A percentile compares a stretch with the other conserved stretches of the same genome.
Conservation (phyloP, 2,329 filamentous ascomycete species). For the Talaromyces sp. region DNA sequence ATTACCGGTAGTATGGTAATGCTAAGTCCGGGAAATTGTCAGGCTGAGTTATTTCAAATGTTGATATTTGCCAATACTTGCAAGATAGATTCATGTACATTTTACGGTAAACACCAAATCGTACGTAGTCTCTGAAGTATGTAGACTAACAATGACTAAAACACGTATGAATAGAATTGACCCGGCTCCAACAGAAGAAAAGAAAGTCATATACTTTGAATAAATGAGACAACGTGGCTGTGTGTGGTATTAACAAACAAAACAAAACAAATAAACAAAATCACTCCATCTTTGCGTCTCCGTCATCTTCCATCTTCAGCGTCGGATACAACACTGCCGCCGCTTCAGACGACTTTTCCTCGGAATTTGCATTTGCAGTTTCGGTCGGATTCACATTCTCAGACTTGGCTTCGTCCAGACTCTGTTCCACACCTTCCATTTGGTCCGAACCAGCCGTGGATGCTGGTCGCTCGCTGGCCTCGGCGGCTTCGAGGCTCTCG, state of each 20-base stretch:
- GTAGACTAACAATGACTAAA: neutral
- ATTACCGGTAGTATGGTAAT: too few relatives aligned
- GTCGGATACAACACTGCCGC: conserved; percentile 17
- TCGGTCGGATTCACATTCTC: neutral
- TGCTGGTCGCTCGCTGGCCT: conserved; percentile 13
- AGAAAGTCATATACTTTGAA: neutral
- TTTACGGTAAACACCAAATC: neutral
- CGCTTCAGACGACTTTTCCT: neutral
- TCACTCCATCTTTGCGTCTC: conserved; percentile 13
- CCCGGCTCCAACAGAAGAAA: neutral
- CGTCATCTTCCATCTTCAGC: conserved; percentile 14
- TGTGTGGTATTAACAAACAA: neutral
- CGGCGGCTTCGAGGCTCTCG: conserved; percentile 18
- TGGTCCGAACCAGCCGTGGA: conserved; percentile 14
- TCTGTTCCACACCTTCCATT: conserved; percentile 14
- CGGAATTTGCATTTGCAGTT: conserved; percentile 1
- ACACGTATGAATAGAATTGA: neutral
- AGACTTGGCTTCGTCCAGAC: neutral
- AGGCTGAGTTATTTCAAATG: too few relatives aligned
- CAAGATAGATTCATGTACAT: neutral
- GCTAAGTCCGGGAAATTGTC: too few relatives aligned
- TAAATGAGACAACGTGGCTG: neutral
- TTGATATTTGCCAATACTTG: too few relatives aligned
- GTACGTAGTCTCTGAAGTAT: neutral
- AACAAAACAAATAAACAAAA: neutral